These are phyloP conservation scores for Gnetum montanum DNA, from an alignment of 75 land plant genomes.

Conservation along the genomic window DNA sequence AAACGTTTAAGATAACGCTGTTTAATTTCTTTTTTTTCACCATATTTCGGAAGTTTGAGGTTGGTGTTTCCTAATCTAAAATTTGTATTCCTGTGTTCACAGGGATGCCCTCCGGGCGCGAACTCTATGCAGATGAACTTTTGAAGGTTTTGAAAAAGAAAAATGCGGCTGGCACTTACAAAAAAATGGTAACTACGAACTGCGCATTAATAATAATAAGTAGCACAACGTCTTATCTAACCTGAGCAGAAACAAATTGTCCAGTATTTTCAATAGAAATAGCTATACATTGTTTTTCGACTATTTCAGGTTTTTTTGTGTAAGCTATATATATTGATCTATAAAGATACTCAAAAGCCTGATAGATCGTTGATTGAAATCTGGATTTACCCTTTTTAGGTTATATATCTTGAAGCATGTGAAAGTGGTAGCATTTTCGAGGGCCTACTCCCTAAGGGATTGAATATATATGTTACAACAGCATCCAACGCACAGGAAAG, in stretches of 20 bases:
- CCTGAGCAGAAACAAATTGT: too few species aligned
- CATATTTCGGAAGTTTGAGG: too few species aligned
- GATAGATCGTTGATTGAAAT: background rate
- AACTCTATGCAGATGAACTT: slow-evolving; percentile 57
- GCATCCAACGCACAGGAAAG: slow-evolving; percentile 91
- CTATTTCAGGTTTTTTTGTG: background rate
- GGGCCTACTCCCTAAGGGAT: slow-evolving; percentile 65
- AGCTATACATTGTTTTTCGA: slow-evolving; percentile 2
- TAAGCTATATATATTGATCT: background rate
- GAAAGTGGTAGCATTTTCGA: slow-evolving; percentile 95
- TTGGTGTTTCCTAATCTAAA: too few species aligned
- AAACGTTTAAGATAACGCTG: too few species aligned
- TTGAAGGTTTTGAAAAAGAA: slow-evolving; percentile 65
- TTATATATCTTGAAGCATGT: slow-evolving; percentile 89
- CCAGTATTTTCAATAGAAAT: too few species aligned
- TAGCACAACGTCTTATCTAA: too few species aligned
- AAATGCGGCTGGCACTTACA: slow-evolving; percentile 49
- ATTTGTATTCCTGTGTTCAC: too few species aligned
- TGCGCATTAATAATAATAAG: too few species aligned
- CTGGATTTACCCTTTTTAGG: slow-evolving; percentile 21
- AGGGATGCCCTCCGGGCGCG: slow-evolving; percentile 84
- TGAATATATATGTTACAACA: slow-evolving; percentile 78
- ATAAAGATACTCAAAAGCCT: background rate
- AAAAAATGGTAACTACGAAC: slow-evolving; percentile 70
- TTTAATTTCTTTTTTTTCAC: too few species aligned